Conservation (phyloP, 768 basidiomycete species). For the Pulveroboletus ravenelii region DNA sequence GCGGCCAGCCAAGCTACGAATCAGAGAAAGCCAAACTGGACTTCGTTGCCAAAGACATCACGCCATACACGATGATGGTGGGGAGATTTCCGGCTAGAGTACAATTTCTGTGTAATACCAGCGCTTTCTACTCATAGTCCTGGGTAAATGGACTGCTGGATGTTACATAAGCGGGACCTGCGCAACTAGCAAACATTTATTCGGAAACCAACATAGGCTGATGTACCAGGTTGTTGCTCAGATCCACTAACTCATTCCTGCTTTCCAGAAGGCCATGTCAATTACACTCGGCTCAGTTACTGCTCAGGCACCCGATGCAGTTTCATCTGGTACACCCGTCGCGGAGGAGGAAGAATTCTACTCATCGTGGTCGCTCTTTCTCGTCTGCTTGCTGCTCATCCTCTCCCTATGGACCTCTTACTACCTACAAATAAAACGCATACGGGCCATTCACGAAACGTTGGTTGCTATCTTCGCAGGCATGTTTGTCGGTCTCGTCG, state of each 20-base stretch:
- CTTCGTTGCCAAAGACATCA: conserved; percentile 18
- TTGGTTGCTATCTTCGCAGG: conserved; percentile 93
- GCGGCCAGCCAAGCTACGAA: neutral
- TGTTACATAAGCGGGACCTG: conserved; percentile 16
- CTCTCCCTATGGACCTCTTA: conserved; percentile 95
- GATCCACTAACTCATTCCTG: neutral
- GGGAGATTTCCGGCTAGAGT: neutral
- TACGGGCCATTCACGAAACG: conserved; percentile 94
- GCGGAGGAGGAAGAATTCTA: conserved; percentile 84
- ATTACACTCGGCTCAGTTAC: conserved; percentile 35
- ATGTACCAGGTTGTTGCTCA: conserved; percentile 8
- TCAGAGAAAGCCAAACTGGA: conserved; percentile 22
- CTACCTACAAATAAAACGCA: conserved; percentile 95
- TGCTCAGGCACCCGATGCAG: conserved; percentile 19
- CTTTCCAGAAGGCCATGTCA: conserved; percentile 31
- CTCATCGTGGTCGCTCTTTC: conserved; percentile 91
- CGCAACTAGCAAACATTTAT: neutral
- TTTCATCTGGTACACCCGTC: conserved; percentile 35
- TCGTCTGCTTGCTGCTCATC: conserved; percentile 88
- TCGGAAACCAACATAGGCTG: neutral
- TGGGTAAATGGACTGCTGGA: neutral
- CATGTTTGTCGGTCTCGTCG: conserved; percentile 90
- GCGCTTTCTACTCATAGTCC: no score
- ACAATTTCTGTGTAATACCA: neutral
- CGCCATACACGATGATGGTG: conserved; percentile 8